Percentiles rank a stretch among this genome's conserved stretches.
These are phyloP conservation scores for Candida frijolesensis DNA, from an alignment of 1,139 yeast genomes.

Conservation along the genomic window DNA sequence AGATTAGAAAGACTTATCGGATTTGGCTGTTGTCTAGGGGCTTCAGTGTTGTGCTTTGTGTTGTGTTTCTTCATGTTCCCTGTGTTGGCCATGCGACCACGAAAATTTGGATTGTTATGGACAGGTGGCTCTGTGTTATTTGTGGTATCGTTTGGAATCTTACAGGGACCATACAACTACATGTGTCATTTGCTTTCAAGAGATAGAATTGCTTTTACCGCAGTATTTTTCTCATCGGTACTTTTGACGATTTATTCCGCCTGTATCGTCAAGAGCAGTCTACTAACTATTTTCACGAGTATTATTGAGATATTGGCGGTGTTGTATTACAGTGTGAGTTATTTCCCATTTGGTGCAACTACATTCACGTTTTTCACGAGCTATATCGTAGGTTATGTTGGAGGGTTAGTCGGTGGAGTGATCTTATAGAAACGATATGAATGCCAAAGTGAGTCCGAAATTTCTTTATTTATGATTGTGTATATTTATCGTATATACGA, in stretches of 20 bases:
- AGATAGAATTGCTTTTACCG: conserved; percentile 77
- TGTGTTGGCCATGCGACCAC: conserved; percentile 83
- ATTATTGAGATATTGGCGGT: conserved; percentile 82
- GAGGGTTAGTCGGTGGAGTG: conserved; percentile 55
- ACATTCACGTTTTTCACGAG: conserved; percentile 82
- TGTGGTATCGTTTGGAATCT: conserved; percentile 83
- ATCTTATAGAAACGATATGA: background rate
- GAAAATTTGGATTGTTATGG: conserved; percentile 91
- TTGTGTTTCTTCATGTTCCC: conserved; percentile 86
- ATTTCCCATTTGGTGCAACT: conserved; percentile 94
- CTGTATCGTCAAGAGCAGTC: conserved; percentile 61
- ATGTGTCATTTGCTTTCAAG: conserved; percentile 71
- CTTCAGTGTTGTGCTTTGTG: conserved; percentile 77
- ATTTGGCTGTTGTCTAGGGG: conserved; percentile 74
- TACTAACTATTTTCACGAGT: conserved; percentile 77
- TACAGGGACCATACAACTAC: conserved; percentile 90
- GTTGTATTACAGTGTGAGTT: conserved; percentile 83
- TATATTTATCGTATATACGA: conserved; percentile 1
- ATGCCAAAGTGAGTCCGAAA: background rate
- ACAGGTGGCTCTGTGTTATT: conserved; percentile 86
- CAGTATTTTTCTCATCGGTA: conserved; percentile 77
- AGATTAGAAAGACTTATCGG: conserved; percentile 80
- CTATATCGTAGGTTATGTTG: conserved; percentile 74
- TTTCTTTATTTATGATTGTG: conserved; percentile 1
- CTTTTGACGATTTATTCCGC: conserved; percentile 63